These are phyloP conservation scores for Pistacia integerrima DNA, from an alignment of 345 rosid genomes.

Conservation along the genomic window DNA sequence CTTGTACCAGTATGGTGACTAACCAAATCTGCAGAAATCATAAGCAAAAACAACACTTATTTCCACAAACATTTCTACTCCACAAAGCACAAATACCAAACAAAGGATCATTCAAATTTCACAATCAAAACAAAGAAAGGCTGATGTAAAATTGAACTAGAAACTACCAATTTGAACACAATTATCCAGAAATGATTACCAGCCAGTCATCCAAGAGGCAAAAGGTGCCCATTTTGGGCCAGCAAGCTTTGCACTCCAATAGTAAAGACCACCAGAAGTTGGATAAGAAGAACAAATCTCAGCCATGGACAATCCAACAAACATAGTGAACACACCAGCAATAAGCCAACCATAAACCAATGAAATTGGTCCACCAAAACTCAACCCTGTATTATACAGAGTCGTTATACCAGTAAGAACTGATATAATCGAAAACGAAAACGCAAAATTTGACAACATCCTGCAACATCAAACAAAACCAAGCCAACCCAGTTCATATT, in stretches of 20 bases:
- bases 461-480: conserved; percentile 43
- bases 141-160: neutral
- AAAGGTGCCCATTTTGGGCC: conserved; percentile 90
- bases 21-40: too few species aligned
- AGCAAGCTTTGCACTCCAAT: conserved; percentile 99
- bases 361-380: conserved; percentile 77
- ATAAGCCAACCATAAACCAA: conserved; percentile 89
- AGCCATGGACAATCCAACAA: conserved; percentile 88
- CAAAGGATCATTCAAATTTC: neutral
- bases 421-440: conserved; percentile 91
- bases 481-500: neutral
- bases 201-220: conserved; percentile 97
- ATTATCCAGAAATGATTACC: conserved; percentile 42
- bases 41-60: neutral
- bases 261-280: conserved; percentile 96
- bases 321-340: conserved; percentile 81
- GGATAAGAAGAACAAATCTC: conserved; percentile 97
- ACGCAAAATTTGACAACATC: conserved; percentile 89
- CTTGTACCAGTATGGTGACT: too few species aligned
- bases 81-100: neutral
- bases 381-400: conserved; percentile 78
- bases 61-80: neutral
- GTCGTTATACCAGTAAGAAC: conserved; percentile 94
- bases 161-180: neutral
- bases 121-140: neutral